Conservation (phyloP, 345 rosid genomes). For the Populus nigra region DNA sequence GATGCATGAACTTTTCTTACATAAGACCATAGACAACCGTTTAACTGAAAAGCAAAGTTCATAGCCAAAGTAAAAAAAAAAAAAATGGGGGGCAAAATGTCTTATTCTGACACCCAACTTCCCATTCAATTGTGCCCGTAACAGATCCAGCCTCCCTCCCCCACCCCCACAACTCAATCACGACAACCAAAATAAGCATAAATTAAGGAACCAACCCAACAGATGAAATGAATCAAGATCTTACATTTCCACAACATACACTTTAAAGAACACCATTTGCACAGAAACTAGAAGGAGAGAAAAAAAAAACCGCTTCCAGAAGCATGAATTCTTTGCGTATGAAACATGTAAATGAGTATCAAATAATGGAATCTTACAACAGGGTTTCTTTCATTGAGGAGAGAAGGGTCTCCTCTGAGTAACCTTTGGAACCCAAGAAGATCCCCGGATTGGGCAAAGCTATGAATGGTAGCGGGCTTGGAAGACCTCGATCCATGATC, state of each 20-base stretch:
- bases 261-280: not conserved
- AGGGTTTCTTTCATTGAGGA: constrained; percentile 85
- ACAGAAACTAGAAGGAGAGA: not conserved
- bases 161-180: not conserved
- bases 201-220: not conserved
- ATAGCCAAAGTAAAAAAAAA: too few relatives aligned
- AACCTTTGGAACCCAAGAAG: constrained; percentile 61
- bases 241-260: not conserved
- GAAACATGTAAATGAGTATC: not conserved
- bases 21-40: not conserved
- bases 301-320: not conserved
- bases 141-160: not conserved
- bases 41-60: too few relatives aligned
- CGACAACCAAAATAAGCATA: not conserved
- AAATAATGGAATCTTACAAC: constrained; percentile 49
- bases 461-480: constrained; percentile 77
- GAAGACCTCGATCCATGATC: constrained; percentile 67
- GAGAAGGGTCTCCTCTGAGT: constrained; percentile 62
- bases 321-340: not conserved
- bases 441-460: constrained; percentile 83
- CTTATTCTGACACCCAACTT: not conserved
- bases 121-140: not conserved
- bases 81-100: too few relatives aligned
- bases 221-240: not conserved
- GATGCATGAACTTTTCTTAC: not conserved